Evolutionary conservation across 2,329 filamentous ascomycete genomes (phyloP), one percentile per base, ranked within the genome.

Genomic region (Trichophaea hybrida): DNA sequence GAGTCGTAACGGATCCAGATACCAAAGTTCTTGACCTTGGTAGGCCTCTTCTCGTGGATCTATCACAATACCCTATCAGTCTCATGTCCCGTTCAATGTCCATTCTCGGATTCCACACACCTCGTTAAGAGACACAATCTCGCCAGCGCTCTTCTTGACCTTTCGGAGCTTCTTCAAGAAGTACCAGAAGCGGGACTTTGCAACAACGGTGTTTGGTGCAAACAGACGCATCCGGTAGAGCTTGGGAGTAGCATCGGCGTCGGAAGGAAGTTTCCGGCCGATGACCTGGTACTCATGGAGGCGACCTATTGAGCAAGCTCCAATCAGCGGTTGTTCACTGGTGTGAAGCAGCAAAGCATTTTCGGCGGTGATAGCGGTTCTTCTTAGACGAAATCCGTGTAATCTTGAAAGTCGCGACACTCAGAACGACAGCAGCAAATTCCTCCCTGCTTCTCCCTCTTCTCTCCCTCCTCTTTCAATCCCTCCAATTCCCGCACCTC

Each of bases 171-270:
- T 94, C 78, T 89, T 88, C 77, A 98, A 80, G 84, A 98, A 98
- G 84, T 98, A 98, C 94, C 94, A 98, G 86, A 95, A 98, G 74
- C 93, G 88, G 75, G 90, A 96, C 86, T 98, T 98, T 75, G 94
- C 93, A 73, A 98, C 90, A 70, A 96, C 93, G 73, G 85, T 81
- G 80, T 98, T 98, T 71, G 89, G 88, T 70, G 93, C 93, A 77
- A 98, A 98, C 78, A 98, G 96, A 77, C 90, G 90, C 93, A 98
- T 98, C 78, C 93, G 90, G 85, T 97, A 98, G 77, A 98, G 86
- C 81, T 93, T 91, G 72, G 93, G 93, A 73, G 88, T 88, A 73
- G 91, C 89, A 83, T 95, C 94, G 75, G 86, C 81, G 81, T 98
- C 93, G 74, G 86, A 88, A 78, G 93, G 93, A 86, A 98, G 78